These are phyloP conservation scores for Paramecium sonneborni DNA, from an alignment of 73 alveolate genomes.

Conservation along the genomic window DNA sequence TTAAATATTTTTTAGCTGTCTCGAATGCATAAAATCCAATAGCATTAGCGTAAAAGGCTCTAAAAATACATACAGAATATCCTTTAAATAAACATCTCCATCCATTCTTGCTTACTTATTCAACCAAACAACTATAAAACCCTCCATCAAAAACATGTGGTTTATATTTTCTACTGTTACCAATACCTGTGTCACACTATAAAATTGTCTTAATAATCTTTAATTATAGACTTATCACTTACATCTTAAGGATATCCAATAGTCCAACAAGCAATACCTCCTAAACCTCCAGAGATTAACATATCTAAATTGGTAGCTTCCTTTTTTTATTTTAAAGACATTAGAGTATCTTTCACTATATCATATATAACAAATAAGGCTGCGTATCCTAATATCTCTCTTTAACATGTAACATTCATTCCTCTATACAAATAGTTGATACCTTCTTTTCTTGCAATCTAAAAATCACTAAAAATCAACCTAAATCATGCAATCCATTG, in stretches of 20 bases:
- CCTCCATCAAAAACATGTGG: constrained; percentile 70
- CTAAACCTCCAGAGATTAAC: constrained; percentile 60
- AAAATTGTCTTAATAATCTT: constrained; percentile 67
- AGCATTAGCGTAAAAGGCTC: constrained; percentile 69
- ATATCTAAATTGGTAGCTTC: constrained; percentile 43
- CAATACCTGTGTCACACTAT: constrained; percentile 60
- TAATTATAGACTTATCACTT: background rate
- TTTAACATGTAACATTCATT: constrained; percentile 48
- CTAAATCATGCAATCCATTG: constrained; percentile 52
- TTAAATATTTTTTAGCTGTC: constrained; percentile 16
- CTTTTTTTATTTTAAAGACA: background rate
- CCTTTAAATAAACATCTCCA: constrained; percentile 71
- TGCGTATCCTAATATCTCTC: constrained; percentile 63
- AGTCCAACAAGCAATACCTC: constrained; percentile 66
- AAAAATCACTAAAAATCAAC: background rate
- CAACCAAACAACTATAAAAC: constrained; percentile 58
- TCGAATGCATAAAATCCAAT: constrained; percentile 68
- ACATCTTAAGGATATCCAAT: constrained; percentile 67
- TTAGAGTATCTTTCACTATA: background rate
- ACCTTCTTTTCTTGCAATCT: constrained; percentile 61
- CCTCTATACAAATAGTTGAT: constrained; percentile 46
- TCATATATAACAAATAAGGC: constrained; percentile 63
- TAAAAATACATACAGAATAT: constrained; percentile 68
- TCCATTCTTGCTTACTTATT: constrained; percentile 63
- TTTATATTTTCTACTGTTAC: background rate